A percentile compares a stretch with the other conserved stretches of the same genome.
phyloP scores from a whole-genome alignment of 352 stramenopile genomes.

The Globisporangium canariense region DNA sequence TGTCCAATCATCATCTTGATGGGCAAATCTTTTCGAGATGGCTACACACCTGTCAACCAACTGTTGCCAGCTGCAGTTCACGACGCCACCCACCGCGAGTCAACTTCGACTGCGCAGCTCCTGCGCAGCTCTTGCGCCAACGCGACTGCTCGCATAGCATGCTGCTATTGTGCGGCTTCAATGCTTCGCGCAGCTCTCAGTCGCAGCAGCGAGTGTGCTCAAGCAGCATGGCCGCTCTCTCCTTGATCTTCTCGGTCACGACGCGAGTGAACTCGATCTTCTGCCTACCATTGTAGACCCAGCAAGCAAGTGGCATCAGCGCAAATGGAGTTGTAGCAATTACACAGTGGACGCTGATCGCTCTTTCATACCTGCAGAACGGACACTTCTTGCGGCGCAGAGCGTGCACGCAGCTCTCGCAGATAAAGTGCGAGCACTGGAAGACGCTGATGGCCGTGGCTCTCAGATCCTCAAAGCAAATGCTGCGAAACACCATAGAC shows the following conservation, averaged over 20 bases:
- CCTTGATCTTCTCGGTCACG: slow-evolving; percentile 1
- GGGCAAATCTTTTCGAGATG: slow-evolving; percentile 7
- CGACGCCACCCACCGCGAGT: background rate
- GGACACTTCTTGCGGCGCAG: slow-evolving; percentile 24
- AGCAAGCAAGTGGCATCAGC: too few relatives aligned
- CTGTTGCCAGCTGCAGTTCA: background rate
- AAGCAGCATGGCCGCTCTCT: background rate
- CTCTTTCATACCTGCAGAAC: slow-evolving; percentile 14
- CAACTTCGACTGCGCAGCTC: too few relatives aligned
- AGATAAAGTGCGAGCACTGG: slow-evolving; percentile 32
- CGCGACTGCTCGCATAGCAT: too few relatives aligned
- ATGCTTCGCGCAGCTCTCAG: background rate
- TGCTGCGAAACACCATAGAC: background rate
- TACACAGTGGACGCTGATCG: background rate
- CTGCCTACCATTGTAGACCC: background rate
- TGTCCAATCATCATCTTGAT: background rate
- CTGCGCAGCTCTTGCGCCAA: too few relatives aligned
- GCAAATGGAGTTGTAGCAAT: background rate
- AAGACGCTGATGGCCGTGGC: slow-evolving; percentile 21
- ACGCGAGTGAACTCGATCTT: slow-evolving; percentile 1
- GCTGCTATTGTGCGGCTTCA: background rate
- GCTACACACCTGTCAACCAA: background rate
- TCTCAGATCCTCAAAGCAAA: slow-evolving; percentile 16
- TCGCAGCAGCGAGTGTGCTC: background rate
- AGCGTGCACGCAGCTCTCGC: slow-evolving; percentile 21